Evolutionary conservation across 1,284 basidiomycete species (phyloP).

Genomic region (Gomphus bonarii): DNA sequence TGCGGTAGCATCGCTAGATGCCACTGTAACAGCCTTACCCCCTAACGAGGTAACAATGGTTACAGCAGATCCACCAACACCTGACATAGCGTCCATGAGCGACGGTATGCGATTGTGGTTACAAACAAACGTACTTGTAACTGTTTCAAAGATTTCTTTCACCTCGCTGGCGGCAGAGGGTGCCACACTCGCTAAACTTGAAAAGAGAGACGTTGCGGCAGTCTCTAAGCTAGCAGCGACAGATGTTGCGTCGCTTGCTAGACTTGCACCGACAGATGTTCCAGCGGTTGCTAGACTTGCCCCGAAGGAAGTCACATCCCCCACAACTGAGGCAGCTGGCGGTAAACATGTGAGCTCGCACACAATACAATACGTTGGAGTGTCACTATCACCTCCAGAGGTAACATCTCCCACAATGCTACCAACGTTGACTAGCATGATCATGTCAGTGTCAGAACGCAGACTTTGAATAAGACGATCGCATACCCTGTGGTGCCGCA

Average conservation of each 20-base stretch:
- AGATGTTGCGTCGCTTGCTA: neutral
- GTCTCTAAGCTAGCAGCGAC: neutral
- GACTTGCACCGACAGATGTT: neutral
- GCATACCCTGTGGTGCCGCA: neutral
- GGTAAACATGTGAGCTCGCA: neutral
- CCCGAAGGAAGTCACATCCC: conserved; percentile 4
- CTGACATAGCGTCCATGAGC: neutral
- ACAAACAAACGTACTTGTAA: neutral
- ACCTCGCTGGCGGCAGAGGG: neutral
- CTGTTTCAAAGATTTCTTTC: neutral
- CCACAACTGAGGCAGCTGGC: neutral
- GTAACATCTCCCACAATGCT: neutral
- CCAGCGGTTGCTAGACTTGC: neutral
- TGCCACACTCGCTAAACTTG: neutral
- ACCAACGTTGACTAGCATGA: neutral
- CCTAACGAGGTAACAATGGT: neutral
- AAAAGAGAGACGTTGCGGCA: neutral
- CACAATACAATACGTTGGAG: neutral
- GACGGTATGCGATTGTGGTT: too few relatives aligned
- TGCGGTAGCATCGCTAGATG: neutral
- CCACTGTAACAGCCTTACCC: neutral
- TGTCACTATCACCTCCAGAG: neutral
- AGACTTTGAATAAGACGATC: neutral
- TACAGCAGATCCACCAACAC: neutral
- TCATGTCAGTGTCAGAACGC: neutral